These are phyloP conservation scores for Pseudopithomyces chartarum DNA, from an alignment of 2,329 filamentous ascomycete genomes.

Conservation along the genomic window DNA sequence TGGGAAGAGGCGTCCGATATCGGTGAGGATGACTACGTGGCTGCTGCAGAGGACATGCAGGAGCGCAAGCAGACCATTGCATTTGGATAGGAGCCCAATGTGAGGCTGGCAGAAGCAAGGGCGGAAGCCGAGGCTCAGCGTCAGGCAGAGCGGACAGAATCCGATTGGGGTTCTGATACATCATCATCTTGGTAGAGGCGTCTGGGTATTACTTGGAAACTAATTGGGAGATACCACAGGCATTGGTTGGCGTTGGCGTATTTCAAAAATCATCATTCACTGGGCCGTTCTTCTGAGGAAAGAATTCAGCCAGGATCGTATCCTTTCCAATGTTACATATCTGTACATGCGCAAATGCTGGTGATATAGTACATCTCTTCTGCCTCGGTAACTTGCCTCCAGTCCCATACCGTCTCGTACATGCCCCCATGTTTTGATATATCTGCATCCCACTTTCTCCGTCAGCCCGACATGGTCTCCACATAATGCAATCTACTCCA, in stretches of 20 bases:
- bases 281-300: neutral
- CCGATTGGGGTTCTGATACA: neutral
- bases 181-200: neutral
- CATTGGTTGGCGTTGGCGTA: constrained; percentile 23
- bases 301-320: constrained; percentile 35
- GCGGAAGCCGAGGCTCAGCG: neutral
- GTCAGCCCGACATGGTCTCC: no score
- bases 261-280: neutral
- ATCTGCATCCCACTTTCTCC: neutral
- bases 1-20: constrained; percentile 89
- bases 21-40: constrained; percentile 82
- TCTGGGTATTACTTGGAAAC: constrained; percentile 22
- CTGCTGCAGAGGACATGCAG: constrained; percentile 74
- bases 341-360: constrained; percentile 43
- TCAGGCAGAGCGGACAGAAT: neutral
- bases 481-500: constrained; percentile 70
- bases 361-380: constrained; percentile 41
- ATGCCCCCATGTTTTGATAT: neutral
- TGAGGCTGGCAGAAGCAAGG: neutral
- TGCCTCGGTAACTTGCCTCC: neutral
- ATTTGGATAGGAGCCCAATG: constrained; percentile 30
- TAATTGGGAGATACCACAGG: constrained; percentile 37
- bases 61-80: constrained; percentile 58
- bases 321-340: constrained; percentile 27
- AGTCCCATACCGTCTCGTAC: constrained; percentile 3